These are phyloP conservation scores for Bolboschoenoplectus hybrid DNA, from an alignment of 202 grass and related monocot genomes.

Conservation along the genomic window DNA sequence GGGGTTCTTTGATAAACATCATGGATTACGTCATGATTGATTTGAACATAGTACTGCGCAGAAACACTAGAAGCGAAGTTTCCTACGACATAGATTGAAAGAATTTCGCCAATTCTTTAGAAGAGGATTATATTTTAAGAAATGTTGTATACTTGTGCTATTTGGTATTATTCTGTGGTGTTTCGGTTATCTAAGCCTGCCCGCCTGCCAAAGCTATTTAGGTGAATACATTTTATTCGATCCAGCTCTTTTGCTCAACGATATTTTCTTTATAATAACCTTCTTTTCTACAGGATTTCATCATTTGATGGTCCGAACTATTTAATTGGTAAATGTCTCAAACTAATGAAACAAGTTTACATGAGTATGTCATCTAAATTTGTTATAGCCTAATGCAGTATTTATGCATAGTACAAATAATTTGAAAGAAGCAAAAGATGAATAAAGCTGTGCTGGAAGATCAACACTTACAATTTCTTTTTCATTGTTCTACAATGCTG, in stretches of 20 bases:
- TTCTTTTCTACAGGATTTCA: too few species aligned
- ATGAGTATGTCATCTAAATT: not conserved
- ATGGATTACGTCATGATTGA: constrained; percentile 7
- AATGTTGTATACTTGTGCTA: not conserved
- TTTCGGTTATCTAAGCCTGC: too few species aligned
- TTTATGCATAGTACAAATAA: not conserved
- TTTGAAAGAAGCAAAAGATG: not conserved
- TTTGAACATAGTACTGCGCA: not conserved
- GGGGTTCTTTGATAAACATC: constrained; percentile 4
- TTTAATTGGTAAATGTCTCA: not conserved
- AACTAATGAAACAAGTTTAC: not conserved
- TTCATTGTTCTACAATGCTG: constrained; percentile 7
- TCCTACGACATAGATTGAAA: not conserved
- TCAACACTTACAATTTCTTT: not conserved
- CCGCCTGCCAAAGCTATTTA: too few species aligned
- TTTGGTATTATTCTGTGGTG: too few species aligned
- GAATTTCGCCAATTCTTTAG: not conserved
- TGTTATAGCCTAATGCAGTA: not conserved
- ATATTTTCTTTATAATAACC: too few species aligned
- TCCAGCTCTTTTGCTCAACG: too few species aligned
- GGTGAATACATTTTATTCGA: too few species aligned
- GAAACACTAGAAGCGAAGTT: not conserved
- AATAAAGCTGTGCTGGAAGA: not conserved
- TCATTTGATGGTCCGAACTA: not conserved
- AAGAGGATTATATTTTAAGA: not conserved